Evolutionary conservation across 768 basidiomycete species (phyloP).

Genomic region (Amyloporia xantha): DNA sequence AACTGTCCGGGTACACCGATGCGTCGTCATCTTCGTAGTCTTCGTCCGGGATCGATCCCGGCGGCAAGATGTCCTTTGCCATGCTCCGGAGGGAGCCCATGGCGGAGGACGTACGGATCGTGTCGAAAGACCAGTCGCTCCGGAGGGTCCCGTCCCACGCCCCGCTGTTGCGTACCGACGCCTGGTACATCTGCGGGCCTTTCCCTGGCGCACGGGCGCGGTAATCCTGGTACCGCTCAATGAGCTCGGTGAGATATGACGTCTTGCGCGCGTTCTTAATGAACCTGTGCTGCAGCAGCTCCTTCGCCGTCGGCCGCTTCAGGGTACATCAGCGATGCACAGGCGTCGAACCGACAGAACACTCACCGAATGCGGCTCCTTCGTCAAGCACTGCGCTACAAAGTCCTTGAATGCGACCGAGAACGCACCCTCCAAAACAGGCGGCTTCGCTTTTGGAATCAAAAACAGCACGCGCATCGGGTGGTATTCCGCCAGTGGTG

Average conservation of each 20-base stretch:
- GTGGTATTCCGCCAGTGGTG: slow-evolving; percentile 94
- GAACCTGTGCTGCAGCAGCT: slow-evolving; percentile 91
- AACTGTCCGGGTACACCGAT: slow-evolving; percentile 29
- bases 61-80: slow-evolving; percentile 58
- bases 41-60: slow-evolving; percentile 44
- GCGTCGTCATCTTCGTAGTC: slow-evolving; percentile 38
- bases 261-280: slow-evolving; percentile 81
- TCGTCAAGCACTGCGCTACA: slow-evolving; percentile 82
- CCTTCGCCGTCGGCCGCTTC: slow-evolving; percentile 85
- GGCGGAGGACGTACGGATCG: slow-evolving; percentile 60
- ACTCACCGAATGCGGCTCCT: slow-evolving; percentile 76
- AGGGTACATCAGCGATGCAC: slow-evolving; percentile 5
- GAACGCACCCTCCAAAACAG: slow-evolving; percentile 82
- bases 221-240: slow-evolving; percentile 81
- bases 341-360: slow-evolving; percentile 5
- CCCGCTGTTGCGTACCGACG: slow-evolving; percentile 49
- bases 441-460: slow-evolving; percentile 95
- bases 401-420: slow-evolving; percentile 90
- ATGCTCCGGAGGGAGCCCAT: slow-evolving; percentile 77
- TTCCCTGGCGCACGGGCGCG: slow-evolving; percentile 53
- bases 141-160: slow-evolving; percentile 79
- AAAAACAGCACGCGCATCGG: slow-evolving; percentile 98
- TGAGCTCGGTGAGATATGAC: slow-evolving; percentile 77
- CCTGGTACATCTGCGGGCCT: slow-evolving; percentile 42
- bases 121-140: slow-evolving; percentile 97